phyloP scores from a whole-genome alignment of 495 filamentous ascomycete genomes.

The Letharia columbiana region DNA sequence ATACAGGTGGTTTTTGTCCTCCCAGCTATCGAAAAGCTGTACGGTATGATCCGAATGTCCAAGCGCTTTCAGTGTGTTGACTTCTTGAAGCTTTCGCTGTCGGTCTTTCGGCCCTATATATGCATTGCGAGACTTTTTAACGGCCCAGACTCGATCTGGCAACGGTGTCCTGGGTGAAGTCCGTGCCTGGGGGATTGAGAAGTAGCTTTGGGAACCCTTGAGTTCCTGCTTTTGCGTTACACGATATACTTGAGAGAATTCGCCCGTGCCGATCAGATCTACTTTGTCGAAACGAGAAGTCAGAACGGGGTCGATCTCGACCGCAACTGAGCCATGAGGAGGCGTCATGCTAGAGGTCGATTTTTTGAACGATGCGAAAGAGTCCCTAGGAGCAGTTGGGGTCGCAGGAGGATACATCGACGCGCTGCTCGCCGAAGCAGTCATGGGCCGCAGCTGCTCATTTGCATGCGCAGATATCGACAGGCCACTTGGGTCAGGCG shows the following conservation, averaged over 20 bases:
- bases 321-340: constrained; percentile 44
- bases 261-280: constrained; percentile 71
- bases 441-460: constrained; percentile 34
- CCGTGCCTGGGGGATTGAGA: constrained; percentile 34
- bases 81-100: constrained; percentile 69
- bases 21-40: constrained; percentile 76
- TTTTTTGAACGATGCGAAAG: constrained; percentile 41
- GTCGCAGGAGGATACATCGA: constrained; percentile 62
- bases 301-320: constrained; percentile 63
- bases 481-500: constrained; percentile 72
- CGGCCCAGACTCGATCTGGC: constrained; percentile 63
- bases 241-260: constrained; percentile 87
- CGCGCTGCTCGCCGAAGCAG: constrained; percentile 36
- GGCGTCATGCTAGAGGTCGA: constrained; percentile 44
- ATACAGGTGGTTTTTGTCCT: constrained; percentile 70
- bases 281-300: constrained; percentile 66
- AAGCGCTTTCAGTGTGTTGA: constrained; percentile 61
- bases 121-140: constrained; percentile 84
- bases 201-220: constrained; percentile 36
- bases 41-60: constrained; percentile 73
- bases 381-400: constrained; percentile 63
- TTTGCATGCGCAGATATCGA: constrained; percentile 59
- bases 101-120: constrained; percentile 67
- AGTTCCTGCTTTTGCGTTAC: constrained; percentile 49
- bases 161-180: constrained; percentile 36